Evolutionary conservation across 2,329 filamentous ascomycete genomes (phyloP).

Genomic region (Exophiala viscosa): DNA sequence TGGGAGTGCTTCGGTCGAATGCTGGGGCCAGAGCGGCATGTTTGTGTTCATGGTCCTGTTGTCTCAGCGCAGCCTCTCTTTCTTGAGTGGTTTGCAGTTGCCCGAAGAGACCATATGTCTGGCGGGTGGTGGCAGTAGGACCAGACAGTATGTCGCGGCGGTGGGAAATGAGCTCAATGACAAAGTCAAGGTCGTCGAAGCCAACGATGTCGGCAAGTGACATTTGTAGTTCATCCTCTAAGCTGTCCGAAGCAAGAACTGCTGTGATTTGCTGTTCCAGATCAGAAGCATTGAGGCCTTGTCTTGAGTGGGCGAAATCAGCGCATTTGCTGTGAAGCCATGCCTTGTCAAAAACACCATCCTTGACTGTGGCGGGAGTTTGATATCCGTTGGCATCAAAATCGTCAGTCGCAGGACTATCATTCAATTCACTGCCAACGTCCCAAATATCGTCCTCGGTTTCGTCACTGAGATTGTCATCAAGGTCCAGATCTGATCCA

Average conservation of each 20-base stretch:
- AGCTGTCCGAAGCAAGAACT: slow-evolving; percentile 64
- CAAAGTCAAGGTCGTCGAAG: slow-evolving; percentile 88
- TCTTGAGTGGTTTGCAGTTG: slow-evolving; percentile 71
- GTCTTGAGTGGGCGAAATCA: slow-evolving; percentile 60
- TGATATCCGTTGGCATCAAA: slow-evolving; percentile 50
- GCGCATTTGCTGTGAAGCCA: slow-evolving; percentile 73
- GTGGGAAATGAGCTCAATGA: slow-evolving; percentile 82
- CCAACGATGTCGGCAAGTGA: slow-evolving; percentile 84
- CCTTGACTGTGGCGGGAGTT: slow-evolving; percentile 31
- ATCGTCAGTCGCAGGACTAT: slow-evolving; percentile 49
- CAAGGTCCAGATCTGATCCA: slow-evolving; percentile 54
- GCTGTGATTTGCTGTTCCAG: slow-evolving; percentile 74
- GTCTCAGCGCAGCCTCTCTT: slow-evolving; percentile 71
- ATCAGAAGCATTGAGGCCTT: slow-evolving; percentile 64
- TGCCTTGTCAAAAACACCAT: slow-evolving; percentile 50
- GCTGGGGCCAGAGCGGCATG: slow-evolving; percentile 65
- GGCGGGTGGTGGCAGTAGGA: slow-evolving; percentile 32
- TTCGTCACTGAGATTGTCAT: slow-evolving; percentile 58
- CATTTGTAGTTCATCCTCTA: slow-evolving; percentile 87
- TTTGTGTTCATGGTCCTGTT: slow-evolving; percentile 80
- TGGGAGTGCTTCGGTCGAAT: slow-evolving; percentile 65
- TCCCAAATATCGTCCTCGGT: slow-evolving; percentile 87
- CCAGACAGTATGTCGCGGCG: slow-evolving; percentile 61
- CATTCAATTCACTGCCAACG: slow-evolving; percentile 54
- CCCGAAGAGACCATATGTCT: slow-evolving; percentile 46